Evolutionary conservation across 306 rosid species (phyloP), one percentile per base, ranked within the genome.

Genomic region (Cyclanthera cordifolia): DNA sequence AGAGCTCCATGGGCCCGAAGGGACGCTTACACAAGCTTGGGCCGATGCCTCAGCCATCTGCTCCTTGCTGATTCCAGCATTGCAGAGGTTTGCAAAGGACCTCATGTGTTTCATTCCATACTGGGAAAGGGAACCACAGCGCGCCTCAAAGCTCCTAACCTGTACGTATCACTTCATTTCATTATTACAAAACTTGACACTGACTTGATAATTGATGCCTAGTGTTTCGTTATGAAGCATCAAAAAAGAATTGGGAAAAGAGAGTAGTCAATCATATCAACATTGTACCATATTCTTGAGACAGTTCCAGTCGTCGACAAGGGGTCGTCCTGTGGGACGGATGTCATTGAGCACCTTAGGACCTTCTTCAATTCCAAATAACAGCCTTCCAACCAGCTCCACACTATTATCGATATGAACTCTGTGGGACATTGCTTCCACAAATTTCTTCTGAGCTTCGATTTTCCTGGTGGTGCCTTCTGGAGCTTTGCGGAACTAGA

Each of bases 81-180:
- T 94, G 87, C 99, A 90, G 70, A 94, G 72, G 86, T 90, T 94
- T 27, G 95, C 96, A 23, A 94, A 82, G 67, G 99, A 86, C 49
- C 97, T 76, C 99, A 90, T 90, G 71, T 90, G 95, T 59, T 94
- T 94, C 97, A 94, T 90, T 57, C 99, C 99, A 52, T 94, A 94
- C 49, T 94, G 96, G 53, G 99, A 94, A 27, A 94, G 75, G n/a
- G 96, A 83, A 81, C 97, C 99, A 25, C 99, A 94, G 25, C 80
- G 77, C 30, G 91, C 84, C 96, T 94, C 99, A 71, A 83, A 94
- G 79, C 81, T 83, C 76, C 94, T 82, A 69, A 94, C 99, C 99
- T 94, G 79, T 72, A 75, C 67, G 46, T 6, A 17, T n/a, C n/a
- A n/a, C n/a, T n/a, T n/a, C n/a, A n/a, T n/a, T n/a, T n/a, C n/a